A percentile compares a stretch with the other conserved stretches of the same genome.
Conservation (phyloP, 2,329 filamentous ascomycete genomes). For the Penicillium concentricum region DNA sequence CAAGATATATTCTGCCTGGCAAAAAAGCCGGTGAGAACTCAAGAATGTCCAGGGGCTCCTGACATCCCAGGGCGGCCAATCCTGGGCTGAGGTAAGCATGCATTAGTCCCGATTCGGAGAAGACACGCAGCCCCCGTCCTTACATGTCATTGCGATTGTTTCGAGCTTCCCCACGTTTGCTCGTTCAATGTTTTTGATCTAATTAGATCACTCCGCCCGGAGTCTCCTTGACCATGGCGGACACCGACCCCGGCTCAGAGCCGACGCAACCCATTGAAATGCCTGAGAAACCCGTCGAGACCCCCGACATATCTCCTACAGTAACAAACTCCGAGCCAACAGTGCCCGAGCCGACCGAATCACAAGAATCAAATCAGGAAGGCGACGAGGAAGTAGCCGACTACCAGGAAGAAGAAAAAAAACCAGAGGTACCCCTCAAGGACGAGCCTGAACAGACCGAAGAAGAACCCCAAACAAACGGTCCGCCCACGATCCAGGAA, state of each 20-base stretch:
- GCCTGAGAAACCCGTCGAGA: slow-evolving; percentile 30
- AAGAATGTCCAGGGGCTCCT: not conserved
- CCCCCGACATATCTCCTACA: slow-evolving; percentile 27
- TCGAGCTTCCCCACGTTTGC: slow-evolving; percentile 12
- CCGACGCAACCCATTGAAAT: slow-evolving; percentile 25
- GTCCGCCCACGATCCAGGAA: slow-evolving; percentile 23
- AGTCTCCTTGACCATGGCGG: slow-evolving; percentile 44
- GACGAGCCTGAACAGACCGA: slow-evolving; percentile 27
- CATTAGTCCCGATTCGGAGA: slow-evolving; percentile 28
- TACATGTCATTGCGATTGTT: slow-evolving; percentile 9
- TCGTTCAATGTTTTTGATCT: slow-evolving; percentile 24
- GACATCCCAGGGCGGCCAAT: not conserved
- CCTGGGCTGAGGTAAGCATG: slow-evolving; percentile 17
- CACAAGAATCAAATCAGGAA: slow-evolving; percentile 29
- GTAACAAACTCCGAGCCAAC: slow-evolving; percentile 32
- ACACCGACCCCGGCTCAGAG: slow-evolving; percentile 40
- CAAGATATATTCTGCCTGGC: not conserved
- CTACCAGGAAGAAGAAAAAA: slow-evolving; percentile 22
- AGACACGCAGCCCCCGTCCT: slow-evolving; percentile 30
- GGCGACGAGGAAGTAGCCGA: slow-evolving; percentile 11
- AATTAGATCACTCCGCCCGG: slow-evolving; percentile 32
- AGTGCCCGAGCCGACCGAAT: slow-evolving; percentile 29
- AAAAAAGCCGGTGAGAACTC: not conserved
- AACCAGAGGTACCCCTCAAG: slow-evolving; percentile 27
- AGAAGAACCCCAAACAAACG: slow-evolving; percentile 18